Percentiles rank a stretch among this genome's conserved stretches.
phyloP scores from a whole-genome alignment of 805 yeast species.

The Candida bentonensis region DNA sequence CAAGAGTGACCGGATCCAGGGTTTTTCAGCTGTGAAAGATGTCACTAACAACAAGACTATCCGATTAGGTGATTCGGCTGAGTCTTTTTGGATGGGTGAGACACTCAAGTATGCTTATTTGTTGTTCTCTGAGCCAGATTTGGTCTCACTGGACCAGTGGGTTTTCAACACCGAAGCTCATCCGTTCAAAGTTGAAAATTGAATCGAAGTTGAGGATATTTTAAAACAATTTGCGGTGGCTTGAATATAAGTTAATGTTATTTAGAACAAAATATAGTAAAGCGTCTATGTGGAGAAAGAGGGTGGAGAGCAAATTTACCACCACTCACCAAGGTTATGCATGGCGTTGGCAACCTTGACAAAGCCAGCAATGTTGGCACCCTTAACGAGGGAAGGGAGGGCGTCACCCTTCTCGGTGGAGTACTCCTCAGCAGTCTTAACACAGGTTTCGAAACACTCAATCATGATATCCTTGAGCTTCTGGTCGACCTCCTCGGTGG shows the following conservation, averaged over 20 bases:
- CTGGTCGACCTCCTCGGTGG: conserved; percentile 80
- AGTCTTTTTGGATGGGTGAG: conserved; percentile 44
- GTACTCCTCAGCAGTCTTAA: conserved; percentile 72
- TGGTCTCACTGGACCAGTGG: conserved; percentile 36
- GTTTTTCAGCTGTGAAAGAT: conserved; percentile 27
- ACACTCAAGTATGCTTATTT: conserved; percentile 43
- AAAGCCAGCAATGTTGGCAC: conserved; percentile 99
- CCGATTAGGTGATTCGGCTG: conserved; percentile 25
- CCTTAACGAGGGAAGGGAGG: conserved; percentile 91
- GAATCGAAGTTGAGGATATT: background rate
- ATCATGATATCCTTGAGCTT: conserved; percentile 88
- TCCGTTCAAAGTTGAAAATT: conserved; percentile 23
- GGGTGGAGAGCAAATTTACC: conserved; percentile 13
- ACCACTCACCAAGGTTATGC: conserved; percentile 89
- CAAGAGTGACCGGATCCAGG: conserved; percentile 5
- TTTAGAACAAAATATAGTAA: too few relatives aligned
- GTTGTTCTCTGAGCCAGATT: conserved; percentile 29
- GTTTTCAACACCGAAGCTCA: conserved; percentile 54
- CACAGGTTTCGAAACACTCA: conserved; percentile 84
- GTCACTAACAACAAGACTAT: conserved; percentile 23
- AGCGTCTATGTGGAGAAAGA: background rate
- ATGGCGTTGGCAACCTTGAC: conserved; percentile 96
- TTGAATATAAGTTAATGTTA: too few relatives aligned
- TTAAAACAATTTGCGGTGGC: too few relatives aligned
- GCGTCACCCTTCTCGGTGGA: conserved; percentile 52